Percentiles rank a stretch among this genome's conserved stretches.
Conservation (phyloP, 805 yeast genomes). For the Crinitomyces ghanaensis region DNA sequence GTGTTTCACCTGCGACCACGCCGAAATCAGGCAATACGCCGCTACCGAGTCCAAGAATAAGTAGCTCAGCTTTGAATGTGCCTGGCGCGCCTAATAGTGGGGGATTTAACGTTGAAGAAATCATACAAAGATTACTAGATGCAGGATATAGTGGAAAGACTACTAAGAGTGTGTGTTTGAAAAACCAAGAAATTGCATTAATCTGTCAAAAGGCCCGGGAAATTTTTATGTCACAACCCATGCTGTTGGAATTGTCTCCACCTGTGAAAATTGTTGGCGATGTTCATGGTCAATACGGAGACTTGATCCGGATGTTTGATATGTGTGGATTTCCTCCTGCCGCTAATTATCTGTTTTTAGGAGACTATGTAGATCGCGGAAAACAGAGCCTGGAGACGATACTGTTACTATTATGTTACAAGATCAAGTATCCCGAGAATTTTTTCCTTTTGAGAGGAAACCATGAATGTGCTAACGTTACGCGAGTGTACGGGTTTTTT, state of each 20-base stretch:
- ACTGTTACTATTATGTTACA: slow-evolving; percentile 74
- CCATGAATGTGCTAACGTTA: slow-evolving; percentile 95
- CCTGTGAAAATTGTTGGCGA: slow-evolving; percentile 87
- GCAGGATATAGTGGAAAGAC: slow-evolving; percentile 95
- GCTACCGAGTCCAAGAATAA: slow-evolving; percentile 2
- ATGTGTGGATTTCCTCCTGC: slow-evolving; percentile 96
- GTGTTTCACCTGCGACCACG: not conserved
- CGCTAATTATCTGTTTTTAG: slow-evolving; percentile 82
- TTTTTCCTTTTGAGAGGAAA: slow-evolving; percentile 88
- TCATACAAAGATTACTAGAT: slow-evolving; percentile 82
- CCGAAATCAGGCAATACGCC: slow-evolving; percentile 1
- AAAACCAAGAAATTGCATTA: slow-evolving; percentile 76
- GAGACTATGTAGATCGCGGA: slow-evolving; percentile 97
- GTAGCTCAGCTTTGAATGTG: too few species aligned
- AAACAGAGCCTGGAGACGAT: slow-evolving; percentile 93
- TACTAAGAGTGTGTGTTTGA: slow-evolving; percentile 78
- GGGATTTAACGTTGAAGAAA: slow-evolving; percentile 59
- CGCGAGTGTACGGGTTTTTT: slow-evolving; percentile 93
- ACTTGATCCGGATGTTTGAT: slow-evolving; percentile 79
- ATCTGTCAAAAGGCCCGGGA: slow-evolving; percentile 85
- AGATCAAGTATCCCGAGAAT: slow-evolving; percentile 93
- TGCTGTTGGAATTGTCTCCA: slow-evolving; percentile 73
- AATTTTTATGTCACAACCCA: slow-evolving; percentile 80
- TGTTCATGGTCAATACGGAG: slow-evolving; percentile 94
- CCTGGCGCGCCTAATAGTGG: slow-evolving; percentile 11